Base-by-base conservation (phyloP, 176 grass and related monocot species). In the Aegilops longissima region DNA sequence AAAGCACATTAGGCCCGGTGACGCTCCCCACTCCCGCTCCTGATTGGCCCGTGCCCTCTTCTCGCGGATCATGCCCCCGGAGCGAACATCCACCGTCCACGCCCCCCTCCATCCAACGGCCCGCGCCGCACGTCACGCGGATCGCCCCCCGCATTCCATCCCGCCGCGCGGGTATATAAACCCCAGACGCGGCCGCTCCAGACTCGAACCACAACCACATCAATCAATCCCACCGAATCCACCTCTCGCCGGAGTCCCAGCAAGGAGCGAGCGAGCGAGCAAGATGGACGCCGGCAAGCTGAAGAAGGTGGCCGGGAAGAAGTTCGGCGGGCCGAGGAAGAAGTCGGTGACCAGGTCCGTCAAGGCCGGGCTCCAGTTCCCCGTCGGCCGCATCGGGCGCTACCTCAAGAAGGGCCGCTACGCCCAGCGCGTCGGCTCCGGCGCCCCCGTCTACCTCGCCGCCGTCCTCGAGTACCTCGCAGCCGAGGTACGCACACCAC, bases 391-490 rank as follows among this genome's bases (percentile, higher is more conserved):
- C 18, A 69, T 92, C 36, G 87, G 61, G 0, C 83, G 90, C 0
- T 92, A 63, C 87, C 90, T 92, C 14, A 89, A 86, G 87, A 74
- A 89, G 0, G 90, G 87, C 30, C 90, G 90, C 61, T 91, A 91
- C 77, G 86, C 86, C 25, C 12, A 65, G 82, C 90, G 86, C 66
- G 76, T 95, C 34, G 93, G 93, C 82, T 20, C 66, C 39, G 93
- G 93, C 42, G 93, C 93, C 34, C 93, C 93, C 30, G 93, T 95
- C 58, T 95, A 92, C 86, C 93, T 95, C 58, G 90, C 93, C 45
- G 90, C 90, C 38, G 88, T 95, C 63, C 90, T 95, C 11, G 93
- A 95, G 73, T 95, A 95, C 83, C 93, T 95, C 42, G 79, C 81
- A 0, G 81, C 66, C 0, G 30, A 31, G 30, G 30, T 35, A 35